Evolutionary conservation across 352 stramenopile species (phyloP).

Genomic region (Globisporangium splendens): DNA sequence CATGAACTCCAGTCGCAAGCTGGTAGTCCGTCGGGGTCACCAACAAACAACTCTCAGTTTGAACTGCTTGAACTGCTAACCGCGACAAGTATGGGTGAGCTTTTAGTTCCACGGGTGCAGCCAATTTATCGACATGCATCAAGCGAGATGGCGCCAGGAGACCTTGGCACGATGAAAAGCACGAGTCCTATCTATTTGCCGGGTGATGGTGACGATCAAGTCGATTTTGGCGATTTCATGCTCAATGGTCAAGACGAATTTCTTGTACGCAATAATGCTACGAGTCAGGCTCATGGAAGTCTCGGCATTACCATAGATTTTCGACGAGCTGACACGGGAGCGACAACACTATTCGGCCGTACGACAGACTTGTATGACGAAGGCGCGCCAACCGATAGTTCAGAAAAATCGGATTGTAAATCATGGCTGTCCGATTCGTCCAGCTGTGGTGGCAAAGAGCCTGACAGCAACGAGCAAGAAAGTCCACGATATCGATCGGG

Average conservation of each 20-base stretch:
- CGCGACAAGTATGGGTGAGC: background rate
- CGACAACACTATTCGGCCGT: constrained; percentile 22
- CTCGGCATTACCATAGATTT: constrained; percentile 4
- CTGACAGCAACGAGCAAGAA: constrained; percentile 10
- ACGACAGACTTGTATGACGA: constrained; percentile 19
- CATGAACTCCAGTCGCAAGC: background rate
- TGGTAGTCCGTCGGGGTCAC: constrained; percentile 8
- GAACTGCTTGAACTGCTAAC: background rate
- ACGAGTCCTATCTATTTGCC: background rate
- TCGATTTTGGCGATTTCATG: background rate
- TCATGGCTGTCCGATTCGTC: constrained; percentile 28
- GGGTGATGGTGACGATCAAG: background rate
- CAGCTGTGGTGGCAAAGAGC: constrained; percentile 11
- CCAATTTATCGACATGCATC: background rate
- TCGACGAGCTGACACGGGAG: constrained; percentile 29
- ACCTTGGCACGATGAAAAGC: background rate
- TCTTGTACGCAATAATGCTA: background rate
- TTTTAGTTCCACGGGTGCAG: background rate
- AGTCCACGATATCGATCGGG: constrained; percentile 6
- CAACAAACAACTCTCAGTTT: background rate
- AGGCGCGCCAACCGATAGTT: constrained; percentile 9
- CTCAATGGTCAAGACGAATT: background rate
- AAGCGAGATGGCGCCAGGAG: background rate
- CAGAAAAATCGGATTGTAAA: constrained; percentile 3
- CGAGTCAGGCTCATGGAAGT: background rate